These are phyloP conservation scores for Xylaria sp. DNA, from an alignment of 2,329 filamentous ascomycete species.

Conservation along the genomic window DNA sequence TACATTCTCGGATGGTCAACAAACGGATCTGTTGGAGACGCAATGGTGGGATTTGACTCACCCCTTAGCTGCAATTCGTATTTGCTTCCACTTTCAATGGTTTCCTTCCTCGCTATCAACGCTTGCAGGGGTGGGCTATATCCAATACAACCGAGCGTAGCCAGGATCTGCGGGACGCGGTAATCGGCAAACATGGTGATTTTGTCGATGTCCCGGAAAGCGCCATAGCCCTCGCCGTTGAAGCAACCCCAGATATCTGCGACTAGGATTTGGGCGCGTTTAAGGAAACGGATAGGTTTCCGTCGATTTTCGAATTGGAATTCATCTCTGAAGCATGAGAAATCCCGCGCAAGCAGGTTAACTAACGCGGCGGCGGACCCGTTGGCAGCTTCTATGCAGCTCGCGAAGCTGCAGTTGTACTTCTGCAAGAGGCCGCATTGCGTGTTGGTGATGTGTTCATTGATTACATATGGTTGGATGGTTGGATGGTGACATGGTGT, in stretches of 20 bases:
- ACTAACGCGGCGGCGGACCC: conserved; percentile 84
- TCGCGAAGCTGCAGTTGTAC: conserved; percentile 75
- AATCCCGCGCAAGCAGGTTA: conserved; percentile 81
- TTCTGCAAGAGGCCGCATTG: conserved; percentile 54
- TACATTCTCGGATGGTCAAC: conserved; percentile 40
- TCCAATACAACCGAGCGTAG: conserved; percentile 78
- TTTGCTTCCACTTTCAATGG: conserved; percentile 71
- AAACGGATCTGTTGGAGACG: background rate
- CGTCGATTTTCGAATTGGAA: conserved; percentile 73
- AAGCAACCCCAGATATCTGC: conserved; percentile 98
- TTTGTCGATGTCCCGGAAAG: conserved; percentile 88
- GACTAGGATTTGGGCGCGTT: conserved; percentile 93
- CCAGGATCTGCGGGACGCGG: conserved; percentile 90
- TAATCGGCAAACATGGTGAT: conserved; percentile 99
- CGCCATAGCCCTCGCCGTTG: conserved; percentile 76
- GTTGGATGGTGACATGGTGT: conserved; percentile 27
- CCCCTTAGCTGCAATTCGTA: conserved; percentile 90
- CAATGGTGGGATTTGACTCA: conserved; percentile 44
- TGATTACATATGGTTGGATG: conserved; percentile 14
- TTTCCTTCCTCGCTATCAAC: conserved; percentile 67
- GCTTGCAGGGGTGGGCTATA: conserved; percentile 82
- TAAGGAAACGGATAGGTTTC: conserved; percentile 78
- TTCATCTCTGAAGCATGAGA: conserved; percentile 86
- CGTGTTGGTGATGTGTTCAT: conserved; percentile 22
- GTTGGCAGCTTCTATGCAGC: conserved; percentile 74